Percentiles rank a stretch among this genome's conserved stretches.
These are phyloP conservation scores for Kwoniella pini DNA, from an alignment of 768 basidiomycete species.

Conservation along the genomic window DNA sequence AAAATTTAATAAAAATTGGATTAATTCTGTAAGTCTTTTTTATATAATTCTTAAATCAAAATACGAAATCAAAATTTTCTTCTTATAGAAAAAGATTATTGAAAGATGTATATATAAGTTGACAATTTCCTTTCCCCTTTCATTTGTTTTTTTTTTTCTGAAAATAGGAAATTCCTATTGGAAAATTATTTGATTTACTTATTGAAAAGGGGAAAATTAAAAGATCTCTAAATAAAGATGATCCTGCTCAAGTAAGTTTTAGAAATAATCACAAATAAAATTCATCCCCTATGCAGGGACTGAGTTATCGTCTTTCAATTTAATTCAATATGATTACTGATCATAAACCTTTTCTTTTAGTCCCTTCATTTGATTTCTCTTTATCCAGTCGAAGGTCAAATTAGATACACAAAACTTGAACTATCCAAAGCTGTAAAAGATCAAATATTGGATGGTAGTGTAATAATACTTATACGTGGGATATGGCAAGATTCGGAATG, in stretches of 20 bases:
- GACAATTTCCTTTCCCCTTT: no score
- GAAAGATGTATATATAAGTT: no score
- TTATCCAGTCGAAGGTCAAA: not conserved
- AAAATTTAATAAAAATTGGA: constrained; percentile 37
- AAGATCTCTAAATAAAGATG: constrained; percentile 10
- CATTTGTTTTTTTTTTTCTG: no score
- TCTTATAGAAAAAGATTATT: no score
- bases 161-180: constrained; percentile 37
- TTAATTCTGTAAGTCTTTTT: constrained; percentile 29
- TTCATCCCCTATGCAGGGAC: no score
- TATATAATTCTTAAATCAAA: no score
- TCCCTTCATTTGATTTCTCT: constrained; percentile 3
- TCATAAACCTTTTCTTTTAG: no score
- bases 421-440: constrained; percentile 21
- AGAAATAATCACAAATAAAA: no score
- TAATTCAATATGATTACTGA: no score
- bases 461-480: constrained; percentile 16
- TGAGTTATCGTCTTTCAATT: no score
- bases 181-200: constrained; percentile 37
- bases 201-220: constrained; percentile 15
- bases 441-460: constrained; percentile 27
- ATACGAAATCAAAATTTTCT: no score
- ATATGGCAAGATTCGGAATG: not conserved
- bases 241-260: constrained; percentile 30
- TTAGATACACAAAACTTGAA: constrained; percentile 3